Conservation (phyloP, 2,329 filamentous ascomycete species). For the Colletotrichum sp. region DNA sequence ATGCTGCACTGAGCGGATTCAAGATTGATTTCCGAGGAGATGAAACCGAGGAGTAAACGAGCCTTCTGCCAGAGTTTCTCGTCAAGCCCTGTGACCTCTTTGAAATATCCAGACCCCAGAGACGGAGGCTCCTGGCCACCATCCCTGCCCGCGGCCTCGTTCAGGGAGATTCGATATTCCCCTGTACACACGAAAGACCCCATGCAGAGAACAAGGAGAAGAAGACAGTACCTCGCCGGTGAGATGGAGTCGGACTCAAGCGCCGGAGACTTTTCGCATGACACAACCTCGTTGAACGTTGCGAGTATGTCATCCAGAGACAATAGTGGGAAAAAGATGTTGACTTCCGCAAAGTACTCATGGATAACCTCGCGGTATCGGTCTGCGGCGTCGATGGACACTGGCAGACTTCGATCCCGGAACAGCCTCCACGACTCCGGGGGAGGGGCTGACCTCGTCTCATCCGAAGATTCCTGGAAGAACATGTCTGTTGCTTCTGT, state of each 20-base stretch:
- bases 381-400: neutral
- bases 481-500: slow-evolving; percentile 19
- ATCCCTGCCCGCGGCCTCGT: neutral
- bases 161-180: neutral
- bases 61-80: slow-evolving; percentile 28
- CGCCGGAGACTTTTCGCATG: neutral
- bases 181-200: slow-evolving; percentile 15
- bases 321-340: slow-evolving; percentile 27
- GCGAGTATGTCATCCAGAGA: neutral
- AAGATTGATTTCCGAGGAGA: slow-evolving; percentile 25
- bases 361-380: slow-evolving; percentile 13
- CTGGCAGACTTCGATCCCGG: neutral
- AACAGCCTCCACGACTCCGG: slow-evolving; percentile 23
- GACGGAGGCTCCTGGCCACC: neutral
- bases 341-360: slow-evolving; percentile 29
- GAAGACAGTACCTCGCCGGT: slow-evolving; percentile 17
- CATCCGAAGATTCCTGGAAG: neutral
- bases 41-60: slow-evolving; percentile 25
- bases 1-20: slow-evolving; percentile 30
- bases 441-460: neutral
- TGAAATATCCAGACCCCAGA: neutral
- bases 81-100: neutral
- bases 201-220: slow-evolving; percentile 22
- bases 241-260: neutral
- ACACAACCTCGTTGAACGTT: neutral